Percentiles rank a stretch among this genome's conserved stretches.
Conservation (phyloP, 2,329 filamentous ascomycete genomes). For the Phyllosticta paracitricarpa region DNA sequence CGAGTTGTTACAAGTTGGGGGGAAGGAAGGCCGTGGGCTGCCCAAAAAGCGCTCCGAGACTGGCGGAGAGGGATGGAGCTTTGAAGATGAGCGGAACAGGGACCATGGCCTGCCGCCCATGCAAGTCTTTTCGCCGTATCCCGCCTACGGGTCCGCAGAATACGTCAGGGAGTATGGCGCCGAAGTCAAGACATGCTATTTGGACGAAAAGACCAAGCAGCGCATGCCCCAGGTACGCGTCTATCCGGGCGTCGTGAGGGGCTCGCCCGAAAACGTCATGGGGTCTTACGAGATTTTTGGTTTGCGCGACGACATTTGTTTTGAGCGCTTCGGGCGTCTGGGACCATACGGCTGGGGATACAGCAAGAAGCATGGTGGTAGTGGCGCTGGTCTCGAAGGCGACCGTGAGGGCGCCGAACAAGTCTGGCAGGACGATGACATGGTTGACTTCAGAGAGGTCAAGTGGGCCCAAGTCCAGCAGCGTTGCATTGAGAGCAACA, state of each 20-base stretch:
- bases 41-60: constrained; percentile 15
- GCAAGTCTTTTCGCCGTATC: constrained; percentile 57
- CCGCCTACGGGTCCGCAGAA: constrained; percentile 47
- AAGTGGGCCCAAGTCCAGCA: constrained; percentile 73
- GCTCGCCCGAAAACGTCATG: constrained; percentile 74
- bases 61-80: constrained; percentile 21
- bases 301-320: constrained; percentile 77
- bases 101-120: constrained; percentile 22
- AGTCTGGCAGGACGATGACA: constrained; percentile 61
- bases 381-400: constrained; percentile 75
- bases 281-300: constrained; percentile 80
- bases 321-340: constrained; percentile 80
- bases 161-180: constrained; percentile 49
- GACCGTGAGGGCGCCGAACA: constrained; percentile 70
- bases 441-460: constrained; percentile 67
- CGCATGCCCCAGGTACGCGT: constrained; percentile 61
- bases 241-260: constrained; percentile 67
- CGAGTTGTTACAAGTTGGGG: constrained; percentile 17
- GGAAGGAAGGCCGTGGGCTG: constrained; percentile 19
- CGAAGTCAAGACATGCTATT: constrained; percentile 61
- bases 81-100: constrained; percentile 8
- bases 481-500: constrained; percentile 62
- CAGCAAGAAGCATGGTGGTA: constrained; percentile 64
- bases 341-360: constrained; percentile 90
- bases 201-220: constrained; percentile 58